Percentiles rank a stretch among this genome's conserved stretches.
These are phyloP conservation scores for Chenopodium berlandieri DNA, from an alignment of 148 eudicot genomes.

Conservation along the genomic window DNA sequence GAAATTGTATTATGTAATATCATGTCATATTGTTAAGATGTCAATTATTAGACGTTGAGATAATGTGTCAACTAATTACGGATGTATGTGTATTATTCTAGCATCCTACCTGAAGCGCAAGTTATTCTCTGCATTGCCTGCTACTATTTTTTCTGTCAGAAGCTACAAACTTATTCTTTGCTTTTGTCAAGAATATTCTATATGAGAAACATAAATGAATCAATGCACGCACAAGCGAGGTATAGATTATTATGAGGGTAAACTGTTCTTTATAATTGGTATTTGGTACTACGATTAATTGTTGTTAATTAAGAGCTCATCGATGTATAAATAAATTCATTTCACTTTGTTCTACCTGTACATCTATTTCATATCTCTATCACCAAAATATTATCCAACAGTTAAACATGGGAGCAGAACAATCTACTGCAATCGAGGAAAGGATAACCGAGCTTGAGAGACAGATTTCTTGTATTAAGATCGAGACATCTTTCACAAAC, in stretches of 20 bases:
- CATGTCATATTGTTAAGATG: background rate
- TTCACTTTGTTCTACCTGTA: background rate
- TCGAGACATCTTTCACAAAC: background rate
- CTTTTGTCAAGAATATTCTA: background rate
- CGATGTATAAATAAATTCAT: background rate
- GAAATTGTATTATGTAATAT: no score
- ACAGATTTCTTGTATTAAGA: background rate
- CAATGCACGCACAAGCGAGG: background rate
- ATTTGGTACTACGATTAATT: background rate
- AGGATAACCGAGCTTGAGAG: slow-evolving; percentile 12
- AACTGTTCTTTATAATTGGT: background rate
- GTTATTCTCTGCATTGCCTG: no score
- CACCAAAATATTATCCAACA: background rate
- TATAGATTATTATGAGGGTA: background rate
- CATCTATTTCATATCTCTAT: background rate
- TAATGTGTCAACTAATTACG: no score
- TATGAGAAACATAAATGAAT: background rate
- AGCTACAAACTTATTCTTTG: background rate
- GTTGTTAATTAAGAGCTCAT: background rate
- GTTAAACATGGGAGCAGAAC: slow-evolving; percentile 6
- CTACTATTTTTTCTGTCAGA: background rate
- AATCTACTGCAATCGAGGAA: slow-evolving; percentile 8
- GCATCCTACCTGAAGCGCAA: no score
- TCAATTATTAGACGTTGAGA: background rate
- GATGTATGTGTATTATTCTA: no score